These are phyloP conservation scores for Yamadazyma blattariae DNA, from an alignment of 1,139 yeast genomes.

Conservation along the genomic window DNA sequence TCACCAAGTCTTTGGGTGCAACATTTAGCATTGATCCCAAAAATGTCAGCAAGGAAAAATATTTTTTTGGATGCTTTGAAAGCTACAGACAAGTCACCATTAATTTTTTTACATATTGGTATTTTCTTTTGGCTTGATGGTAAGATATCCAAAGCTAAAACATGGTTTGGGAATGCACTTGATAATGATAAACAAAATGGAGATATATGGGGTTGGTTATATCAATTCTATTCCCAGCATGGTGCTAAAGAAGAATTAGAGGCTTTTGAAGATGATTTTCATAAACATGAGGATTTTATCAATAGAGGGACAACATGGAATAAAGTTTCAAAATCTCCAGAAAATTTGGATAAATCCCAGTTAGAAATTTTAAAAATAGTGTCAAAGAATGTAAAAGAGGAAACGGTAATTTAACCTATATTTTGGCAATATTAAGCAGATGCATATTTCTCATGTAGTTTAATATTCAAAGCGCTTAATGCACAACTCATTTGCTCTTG, in stretches of 20 bases:
- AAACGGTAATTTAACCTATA: slow-evolving; percentile 5
- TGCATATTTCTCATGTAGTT: slow-evolving; percentile 46
- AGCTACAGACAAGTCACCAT: slow-evolving; percentile 58
- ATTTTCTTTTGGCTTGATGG: slow-evolving; percentile 67
- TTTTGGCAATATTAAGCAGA: slow-evolving; percentile 4
- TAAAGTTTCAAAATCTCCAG: slow-evolving; percentile 37
- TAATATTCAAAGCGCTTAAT: slow-evolving; percentile 71
- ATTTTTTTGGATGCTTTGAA: slow-evolving; percentile 72
- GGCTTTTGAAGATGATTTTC: slow-evolving; percentile 23
- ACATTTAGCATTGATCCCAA: slow-evolving; percentile 49
- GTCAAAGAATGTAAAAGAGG: slow-evolving; percentile 12
- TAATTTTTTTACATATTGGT: slow-evolving; percentile 64
- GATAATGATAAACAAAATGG: slow-evolving; percentile 55
- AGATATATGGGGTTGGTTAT: slow-evolving; percentile 76
- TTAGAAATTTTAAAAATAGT: slow-evolving; percentile 34
- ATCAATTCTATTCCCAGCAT: slow-evolving; percentile 31
- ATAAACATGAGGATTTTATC: slow-evolving; percentile 42
- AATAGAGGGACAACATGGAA: slow-evolving; percentile 62
- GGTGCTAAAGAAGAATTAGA: slow-evolving; percentile 21
- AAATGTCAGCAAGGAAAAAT: slow-evolving; percentile 57
- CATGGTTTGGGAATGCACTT: slow-evolving; percentile 76
- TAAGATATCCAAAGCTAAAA: slow-evolving; percentile 59
- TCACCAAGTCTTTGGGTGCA: slow-evolving; percentile 66
- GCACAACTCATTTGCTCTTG: slow-evolving; percentile 76
- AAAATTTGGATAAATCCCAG: slow-evolving; percentile 35